Percentiles rank a stretch among this genome's conserved stretches.
These are phyloP conservation scores for Lathyrus sativus DNA, from an alignment of 306 rosid genomes.

Conservation along the genomic window DNA sequence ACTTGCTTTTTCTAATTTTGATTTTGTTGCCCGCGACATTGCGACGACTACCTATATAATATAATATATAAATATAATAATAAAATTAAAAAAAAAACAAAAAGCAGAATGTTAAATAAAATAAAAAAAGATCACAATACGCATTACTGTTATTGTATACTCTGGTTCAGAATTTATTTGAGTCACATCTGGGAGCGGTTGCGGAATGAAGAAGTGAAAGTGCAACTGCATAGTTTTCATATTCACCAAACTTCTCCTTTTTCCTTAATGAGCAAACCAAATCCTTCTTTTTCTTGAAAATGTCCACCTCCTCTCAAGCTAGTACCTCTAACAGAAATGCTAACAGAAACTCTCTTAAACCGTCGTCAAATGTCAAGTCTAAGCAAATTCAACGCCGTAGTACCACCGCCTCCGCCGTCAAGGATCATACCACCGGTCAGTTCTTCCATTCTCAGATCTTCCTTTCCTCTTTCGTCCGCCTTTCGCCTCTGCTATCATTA, in stretches of 20 bases:
- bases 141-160: too few species aligned
- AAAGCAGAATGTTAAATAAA: too few species aligned
- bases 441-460: constrained; percentile 27
- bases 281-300: constrained; percentile 29
- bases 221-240: neutral
- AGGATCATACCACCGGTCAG: constrained; percentile 72
- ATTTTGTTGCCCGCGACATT: constrained; percentile 2
- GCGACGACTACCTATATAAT: neutral
- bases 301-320: constrained; percentile 66
- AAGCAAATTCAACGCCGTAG: constrained; percentile 80
- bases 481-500: neutral
- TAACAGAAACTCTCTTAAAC: constrained; percentile 60
- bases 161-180: constrained; percentile 41
- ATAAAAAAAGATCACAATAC: too few species aligned
- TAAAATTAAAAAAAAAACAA: too few species aligned
- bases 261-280: constrained; percentile 41
- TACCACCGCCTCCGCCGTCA: constrained; percentile 66
- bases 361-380: constrained; percentile 61
- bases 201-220: constrained; percentile 10
- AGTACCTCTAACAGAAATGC: constrained; percentile 50
- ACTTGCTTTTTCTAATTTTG: constrained; percentile 8
- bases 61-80: too few species aligned
- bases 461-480: neutral
- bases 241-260: neutral
- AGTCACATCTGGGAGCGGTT: constrained; percentile 55